Evolutionary conservation across 345 rosid genomes (phyloP).

Genomic region (Hypericum androsaemum): DNA sequence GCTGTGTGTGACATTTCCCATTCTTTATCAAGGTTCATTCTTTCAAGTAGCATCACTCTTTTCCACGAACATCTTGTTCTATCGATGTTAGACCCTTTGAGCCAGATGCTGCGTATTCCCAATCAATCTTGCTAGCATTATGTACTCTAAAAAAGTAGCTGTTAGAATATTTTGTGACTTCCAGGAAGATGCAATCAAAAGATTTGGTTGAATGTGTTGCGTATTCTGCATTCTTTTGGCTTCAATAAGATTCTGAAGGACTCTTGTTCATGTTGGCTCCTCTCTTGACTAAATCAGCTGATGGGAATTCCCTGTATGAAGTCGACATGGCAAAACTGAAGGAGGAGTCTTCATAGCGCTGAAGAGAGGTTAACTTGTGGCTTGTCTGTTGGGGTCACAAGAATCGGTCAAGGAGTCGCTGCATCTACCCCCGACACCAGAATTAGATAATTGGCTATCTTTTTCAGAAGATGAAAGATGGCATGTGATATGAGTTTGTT

Average conservation of each 20-base stretch:
- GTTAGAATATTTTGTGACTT: slow-evolving; percentile 28
- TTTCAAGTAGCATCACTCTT: slow-evolving; percentile 44
- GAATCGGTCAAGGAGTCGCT: slow-evolving; percentile 13
- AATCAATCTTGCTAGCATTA: slow-evolving; percentile 27
- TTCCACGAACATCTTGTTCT: slow-evolving; percentile 22
- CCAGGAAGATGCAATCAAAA: slow-evolving; percentile 25
- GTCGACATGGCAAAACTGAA: slow-evolving; percentile 51
- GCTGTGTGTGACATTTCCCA: slow-evolving; percentile 39
- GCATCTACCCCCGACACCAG: slow-evolving; percentile 18
- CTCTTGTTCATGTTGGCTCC: slow-evolving; percentile 61
- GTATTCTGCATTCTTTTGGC: slow-evolving; percentile 61
- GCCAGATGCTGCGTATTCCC: slow-evolving; percentile 31
- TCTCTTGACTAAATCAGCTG: slow-evolving; percentile 33
- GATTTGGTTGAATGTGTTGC: slow-evolving; percentile 64
- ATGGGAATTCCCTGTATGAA: slow-evolving; percentile 55
- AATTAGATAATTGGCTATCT: slow-evolving; percentile 25
- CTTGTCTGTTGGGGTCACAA: slow-evolving; percentile 19
- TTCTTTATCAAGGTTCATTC: slow-evolving; percentile 44
- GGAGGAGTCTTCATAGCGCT: slow-evolving; percentile 26
- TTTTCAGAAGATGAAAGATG: slow-evolving; percentile 76
- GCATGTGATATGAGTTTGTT: slow-evolving; percentile 47
- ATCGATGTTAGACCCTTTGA: slow-evolving; percentile 28
- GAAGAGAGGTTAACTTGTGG: slow-evolving; percentile 17
- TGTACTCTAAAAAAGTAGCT: slow-evolving; percentile 41
- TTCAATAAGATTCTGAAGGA: slow-evolving; percentile 39